These are phyloP conservation scores for Paxillus involutus DNA, from an alignment of 768 basidiomycete species.

Conservation along the genomic window DNA sequence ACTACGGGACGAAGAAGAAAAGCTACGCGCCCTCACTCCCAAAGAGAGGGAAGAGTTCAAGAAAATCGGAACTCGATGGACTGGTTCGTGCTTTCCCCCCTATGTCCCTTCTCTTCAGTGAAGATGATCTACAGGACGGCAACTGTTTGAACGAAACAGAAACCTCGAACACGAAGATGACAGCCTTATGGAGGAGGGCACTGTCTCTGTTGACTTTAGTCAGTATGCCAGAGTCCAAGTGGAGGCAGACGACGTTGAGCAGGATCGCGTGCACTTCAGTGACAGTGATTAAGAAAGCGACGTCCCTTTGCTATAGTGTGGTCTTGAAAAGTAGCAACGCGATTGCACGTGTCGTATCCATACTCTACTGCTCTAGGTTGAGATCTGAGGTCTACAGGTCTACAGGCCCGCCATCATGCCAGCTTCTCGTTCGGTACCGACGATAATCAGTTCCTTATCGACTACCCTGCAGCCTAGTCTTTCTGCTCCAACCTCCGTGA, in stretches of 20 bases:
- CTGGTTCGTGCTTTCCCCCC: constrained; percentile 49
- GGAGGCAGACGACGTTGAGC: constrained; percentile 52
- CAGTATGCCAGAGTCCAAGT: constrained; percentile 76
- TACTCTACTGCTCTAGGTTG: constrained; percentile 8
- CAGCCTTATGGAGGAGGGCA: constrained; percentile 78
- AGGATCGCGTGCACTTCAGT: constrained; percentile 70
- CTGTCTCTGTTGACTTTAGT: constrained; percentile 83
- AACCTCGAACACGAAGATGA: constrained; percentile 75
- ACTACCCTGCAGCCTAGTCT: constrained; percentile 59
- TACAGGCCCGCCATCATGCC: constrained; percentile 66
- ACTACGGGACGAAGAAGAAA: constrained; percentile 76
- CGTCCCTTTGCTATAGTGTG: not conserved
- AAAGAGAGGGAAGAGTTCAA: constrained; percentile 89
- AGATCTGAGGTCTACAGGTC: constrained; percentile 33
- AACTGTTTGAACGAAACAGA: constrained; percentile 85
- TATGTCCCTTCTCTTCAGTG: not conserved
- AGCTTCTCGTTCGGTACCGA: constrained; percentile 51
- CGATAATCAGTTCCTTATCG: constrained; percentile 51
- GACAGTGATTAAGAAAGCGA: constrained; percentile 72
- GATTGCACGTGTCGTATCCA: constrained; percentile 8
- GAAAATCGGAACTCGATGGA: constrained; percentile 56
- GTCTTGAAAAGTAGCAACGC: constrained; percentile 3
- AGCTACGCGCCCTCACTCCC: constrained; percentile 61
- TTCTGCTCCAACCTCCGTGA: constrained; percentile 57
- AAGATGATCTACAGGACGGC: constrained; percentile 62